Base-by-base conservation (phyloP, 345 rosid genomes). In the Adansonia digitata region DNA sequence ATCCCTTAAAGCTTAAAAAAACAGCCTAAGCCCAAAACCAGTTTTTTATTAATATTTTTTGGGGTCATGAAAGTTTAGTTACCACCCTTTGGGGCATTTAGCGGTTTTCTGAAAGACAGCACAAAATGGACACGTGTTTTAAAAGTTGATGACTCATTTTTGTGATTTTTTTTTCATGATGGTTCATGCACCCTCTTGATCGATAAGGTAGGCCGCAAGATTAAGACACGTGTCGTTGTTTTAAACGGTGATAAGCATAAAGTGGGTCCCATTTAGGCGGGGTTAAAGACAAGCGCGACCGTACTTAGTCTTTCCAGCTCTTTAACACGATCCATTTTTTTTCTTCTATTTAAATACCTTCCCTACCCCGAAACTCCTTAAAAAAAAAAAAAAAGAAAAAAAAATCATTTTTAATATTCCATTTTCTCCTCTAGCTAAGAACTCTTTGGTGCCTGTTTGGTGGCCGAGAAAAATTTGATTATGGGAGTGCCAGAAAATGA, bases 401-500 rank as follows among this genome's bases (percentile, higher is more conserved):
- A n/a, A 27, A 69, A 15, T 49, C 8, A 12, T 34, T 17, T 1
- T 24, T n/a, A 63, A 20, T 7, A 2, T 48, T 29, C 22, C 59
- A 29, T 43, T 12, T 24, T 26, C 49, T 40, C 18, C 53, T 45
- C 29, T 20, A 9, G 29, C 60, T 22, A 55, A 62, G 5, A 17
- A 0, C 6, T 24, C 37, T 37, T 7, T 31, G 34, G 40, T 24
- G 14, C 10, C 24, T 69, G 57, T 48, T 48, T 31, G 57, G 59
- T 1, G 29, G 11, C 2, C 13, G 20, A 26, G n/a, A 24, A 12
- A 59, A 39, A 15, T 18, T 49, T 69, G 80, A 79, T 10, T 9
- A 92, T 94, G 98, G 95, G 91, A 17, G 74, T 92, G 0, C 86
- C 77, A 65, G 90, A 85, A 77, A 85, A 77, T 5, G 95, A 92